phyloP scores from a whole-genome alignment of 345 rosid species.

The Eucalyptus polyanthemos region DNA sequence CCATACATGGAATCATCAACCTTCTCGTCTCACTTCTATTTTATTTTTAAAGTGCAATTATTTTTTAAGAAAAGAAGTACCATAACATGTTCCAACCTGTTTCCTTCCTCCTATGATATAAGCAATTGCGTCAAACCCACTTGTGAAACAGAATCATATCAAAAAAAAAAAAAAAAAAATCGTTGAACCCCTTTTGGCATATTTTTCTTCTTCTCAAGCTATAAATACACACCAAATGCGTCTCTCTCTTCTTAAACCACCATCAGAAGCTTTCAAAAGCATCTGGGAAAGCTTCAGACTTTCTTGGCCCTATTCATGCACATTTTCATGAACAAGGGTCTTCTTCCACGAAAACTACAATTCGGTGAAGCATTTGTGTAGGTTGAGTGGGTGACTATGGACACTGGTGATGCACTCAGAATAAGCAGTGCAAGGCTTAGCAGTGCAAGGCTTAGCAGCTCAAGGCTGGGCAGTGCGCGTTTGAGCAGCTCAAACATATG shows the following conservation, averaged over 20 bases:
- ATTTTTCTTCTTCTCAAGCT: neutral
- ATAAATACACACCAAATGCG: neutral
- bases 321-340: neutral
- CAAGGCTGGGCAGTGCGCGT: constrained; percentile 19
- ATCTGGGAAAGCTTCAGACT: neutral
- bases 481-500: constrained; percentile 31
- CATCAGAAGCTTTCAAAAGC: neutral
- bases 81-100: neutral
- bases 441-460: constrained; percentile 26
- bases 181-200: neutral
- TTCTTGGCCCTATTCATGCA: neutral
- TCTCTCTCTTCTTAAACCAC: neutral
- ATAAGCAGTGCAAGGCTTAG: constrained; percentile 23
- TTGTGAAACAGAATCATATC: neutral
- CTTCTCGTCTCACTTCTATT: neutral
- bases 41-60: neutral
- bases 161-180: neutral
- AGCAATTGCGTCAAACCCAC: neutral
- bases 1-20: neutral
- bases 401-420: constrained; percentile 7
- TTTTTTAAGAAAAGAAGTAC: neutral
- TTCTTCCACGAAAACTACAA: neutral
- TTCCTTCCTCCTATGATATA: neutral
- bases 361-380: neutral
- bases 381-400: constrained; percentile 4